These are phyloP conservation scores for Lasiosphaeria hispida DNA, from an alignment of 495 filamentous ascomycete species.

Conservation along the genomic window DNA sequence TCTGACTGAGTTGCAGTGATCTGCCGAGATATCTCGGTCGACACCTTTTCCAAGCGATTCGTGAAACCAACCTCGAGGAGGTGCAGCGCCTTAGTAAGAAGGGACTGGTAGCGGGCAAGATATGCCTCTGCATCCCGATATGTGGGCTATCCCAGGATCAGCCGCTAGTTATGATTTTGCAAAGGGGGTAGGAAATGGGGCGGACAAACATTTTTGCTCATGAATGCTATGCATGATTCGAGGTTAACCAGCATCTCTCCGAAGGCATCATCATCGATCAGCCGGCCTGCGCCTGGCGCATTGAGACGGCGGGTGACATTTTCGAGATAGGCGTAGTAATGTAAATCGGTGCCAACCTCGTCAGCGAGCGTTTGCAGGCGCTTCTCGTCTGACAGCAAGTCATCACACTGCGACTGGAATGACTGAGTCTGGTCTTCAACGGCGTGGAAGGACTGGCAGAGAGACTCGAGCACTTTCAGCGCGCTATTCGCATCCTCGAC, in stretches of 20 bases:
- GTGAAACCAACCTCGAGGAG: constrained; percentile 52
- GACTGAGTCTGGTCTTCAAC: constrained; percentile 88
- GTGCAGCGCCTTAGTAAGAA: constrained; percentile 58
- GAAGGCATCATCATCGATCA: constrained; percentile 78
- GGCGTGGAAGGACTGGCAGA: constrained; percentile 77
- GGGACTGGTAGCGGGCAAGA: constrained; percentile 83
- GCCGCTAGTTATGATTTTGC: constrained; percentile 28
- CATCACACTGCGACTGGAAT: constrained; percentile 89
- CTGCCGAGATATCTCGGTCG: constrained; percentile 44
- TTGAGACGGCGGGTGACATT: constrained; percentile 86
- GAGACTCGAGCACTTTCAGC: constrained; percentile 66
- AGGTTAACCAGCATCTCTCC: constrained; percentile 80
- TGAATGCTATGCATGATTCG: constrained; percentile 86
- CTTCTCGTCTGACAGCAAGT: constrained; percentile 73
- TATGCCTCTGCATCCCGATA: constrained; percentile 88
- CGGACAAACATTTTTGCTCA: constrained; percentile 71
- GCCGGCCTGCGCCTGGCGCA: constrained; percentile 81
- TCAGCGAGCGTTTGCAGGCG: constrained; percentile 73
- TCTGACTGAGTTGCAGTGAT: constrained; percentile 47
- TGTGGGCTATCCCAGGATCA: constrained; percentile 50
- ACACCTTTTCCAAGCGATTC: constrained; percentile 43
- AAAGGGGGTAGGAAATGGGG: neutral
- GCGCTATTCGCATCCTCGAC: constrained; percentile 69
- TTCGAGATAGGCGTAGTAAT: constrained; percentile 90
- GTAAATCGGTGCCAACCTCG: constrained; percentile 77